Base-by-base conservation (phyloP, 169 alveolate genomes). In the Eimeria maxima region DNA sequence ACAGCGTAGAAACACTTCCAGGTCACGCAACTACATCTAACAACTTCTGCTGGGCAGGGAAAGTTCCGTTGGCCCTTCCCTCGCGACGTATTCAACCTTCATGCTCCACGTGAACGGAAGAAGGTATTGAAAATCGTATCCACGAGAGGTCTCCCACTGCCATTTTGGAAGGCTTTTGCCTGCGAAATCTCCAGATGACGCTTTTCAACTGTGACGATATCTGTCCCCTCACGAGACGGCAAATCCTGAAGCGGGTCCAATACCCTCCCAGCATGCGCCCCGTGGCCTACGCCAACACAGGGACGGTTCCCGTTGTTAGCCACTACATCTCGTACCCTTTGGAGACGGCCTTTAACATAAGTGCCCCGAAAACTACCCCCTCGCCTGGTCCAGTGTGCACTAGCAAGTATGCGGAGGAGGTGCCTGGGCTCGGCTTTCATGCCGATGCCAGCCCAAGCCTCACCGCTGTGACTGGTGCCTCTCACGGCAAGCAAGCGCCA, bases 251-350 rank as follows among this genome's bases (percentile, higher is more conserved):
- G 78, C 53, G 93, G 57, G 57, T 86, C 14, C 81, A 69, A 29
- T 86, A 20, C 78, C 38, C 93, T 45, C 69, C 78, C 27, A 16
- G 55, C 57, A 86, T 86, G 93, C 78, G 57, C 14, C 93, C 93
- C 24, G 93, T 42, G n/a, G 13, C 78, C n/a, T 86, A 86, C 65
- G 93, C 93, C 78, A 69, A 29, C 24, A 55, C 78, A 63, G 93
- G 81, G 80, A 6, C 93, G 29, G 44, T 63, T 16, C 78, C 78
- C 44, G 24, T 60, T 8, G 57, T 47, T 38, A 60, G 93, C 93
- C 93, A 57, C 63, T 60, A 86, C 78, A 18, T 53, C 16, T 55
- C 78, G 38, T 86, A 86, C 20, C 93, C 93, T 5, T 60, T 86
- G 93, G 50, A 45, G 50, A 38, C 63, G 38, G 74, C 93, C 27